Evolutionary conservation across 345 rosid species (phyloP).

Genomic region (Carallia brachiata): DNA sequence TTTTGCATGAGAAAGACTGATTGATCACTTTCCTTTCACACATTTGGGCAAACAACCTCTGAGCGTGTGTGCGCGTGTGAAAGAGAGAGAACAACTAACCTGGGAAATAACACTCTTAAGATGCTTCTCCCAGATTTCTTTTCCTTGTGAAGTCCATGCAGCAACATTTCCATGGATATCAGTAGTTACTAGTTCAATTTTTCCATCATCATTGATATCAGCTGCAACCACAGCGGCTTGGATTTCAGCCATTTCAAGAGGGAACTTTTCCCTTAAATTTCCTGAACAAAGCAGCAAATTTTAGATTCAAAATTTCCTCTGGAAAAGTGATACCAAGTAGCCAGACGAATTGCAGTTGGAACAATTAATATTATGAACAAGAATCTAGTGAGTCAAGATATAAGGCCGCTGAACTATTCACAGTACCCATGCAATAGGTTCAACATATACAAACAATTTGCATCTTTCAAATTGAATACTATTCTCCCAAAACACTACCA

Average conservation of each 20-base stretch:
- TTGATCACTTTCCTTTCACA: too few species aligned
- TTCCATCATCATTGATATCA: slow-evolving; percentile 98
- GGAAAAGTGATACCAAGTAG: slow-evolving; percentile 21
- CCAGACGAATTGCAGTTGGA: not conserved
- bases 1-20: too few species aligned
- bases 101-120: slow-evolving; percentile 92
- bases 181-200: slow-evolving; percentile 90
- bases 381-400: too few species aligned
- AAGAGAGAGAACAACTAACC: slow-evolving; percentile 38
- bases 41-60: too few species aligned
- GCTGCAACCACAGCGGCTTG: slow-evolving; percentile 96
- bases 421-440: too few species aligned
- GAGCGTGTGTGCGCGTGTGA: too few species aligned
- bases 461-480: not conserved
- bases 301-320: slow-evolving; percentile 25
- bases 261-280: slow-evolving; percentile 73
- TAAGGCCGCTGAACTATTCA: too few species aligned
- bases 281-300: slow-evolving; percentile 45
- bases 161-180: slow-evolving; percentile 97
- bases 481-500: slow-evolving; percentile 2
- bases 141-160: slow-evolving; percentile 97
- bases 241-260: slow-evolving; percentile 99
- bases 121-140: slow-evolving; percentile 81
- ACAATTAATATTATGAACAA: not conserved
- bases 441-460: not conserved